Base-by-base conservation (phyloP, 2,329 filamentous ascomycete genomes). In the Phaeoacremonium minimum region DNA sequence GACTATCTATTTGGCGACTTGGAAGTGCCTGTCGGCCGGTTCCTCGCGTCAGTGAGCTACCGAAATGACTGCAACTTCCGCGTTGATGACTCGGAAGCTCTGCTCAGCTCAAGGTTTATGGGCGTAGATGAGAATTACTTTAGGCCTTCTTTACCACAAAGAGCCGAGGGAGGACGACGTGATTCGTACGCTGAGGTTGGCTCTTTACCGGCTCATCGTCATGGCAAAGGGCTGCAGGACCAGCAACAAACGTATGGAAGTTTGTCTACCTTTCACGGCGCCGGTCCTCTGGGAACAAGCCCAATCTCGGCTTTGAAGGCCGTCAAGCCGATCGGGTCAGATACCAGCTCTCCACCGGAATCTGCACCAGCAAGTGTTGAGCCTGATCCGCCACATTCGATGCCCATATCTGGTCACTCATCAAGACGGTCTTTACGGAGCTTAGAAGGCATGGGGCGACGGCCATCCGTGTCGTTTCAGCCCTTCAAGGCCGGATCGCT, bases 401-500 rank as follows among this genome's bases (percentile, higher is more conserved):
- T 79, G 30, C 76, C 76, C n/a, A 71, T 74, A 13, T 51, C 60
- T 6, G 57, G 54, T n/a, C 51, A 51, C 15, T 48, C 50, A 16
- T 51, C 47, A 33, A 57, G 63, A 17, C 61, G 60, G 11, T 47
- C 59, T 2, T 42, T 67, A 28, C 67, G 69, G 33, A 63, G 61
- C 12, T 60, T 66, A 28, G 78, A 85, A 30, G 68, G 66, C 15
- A 52, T 74, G 32, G 73, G 73, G 36, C 77, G 89, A 49, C 79
- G 88, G 36, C 83, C 86, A 6, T 96, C 88, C 0, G 78, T 95
- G 15, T 94, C 87, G 1, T 95, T 96, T 51, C 87, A 94, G 49
- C 90, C 91, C 0, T 98, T 98, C 69, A 98, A 98, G 61, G 87
- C 90, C 12, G 91, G 91, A 9, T 94, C 91, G 2, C 69, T 97